Base-by-base conservation (phyloP, 371 early-diverging fungal species). In the Zychaea mexicana region DNA sequence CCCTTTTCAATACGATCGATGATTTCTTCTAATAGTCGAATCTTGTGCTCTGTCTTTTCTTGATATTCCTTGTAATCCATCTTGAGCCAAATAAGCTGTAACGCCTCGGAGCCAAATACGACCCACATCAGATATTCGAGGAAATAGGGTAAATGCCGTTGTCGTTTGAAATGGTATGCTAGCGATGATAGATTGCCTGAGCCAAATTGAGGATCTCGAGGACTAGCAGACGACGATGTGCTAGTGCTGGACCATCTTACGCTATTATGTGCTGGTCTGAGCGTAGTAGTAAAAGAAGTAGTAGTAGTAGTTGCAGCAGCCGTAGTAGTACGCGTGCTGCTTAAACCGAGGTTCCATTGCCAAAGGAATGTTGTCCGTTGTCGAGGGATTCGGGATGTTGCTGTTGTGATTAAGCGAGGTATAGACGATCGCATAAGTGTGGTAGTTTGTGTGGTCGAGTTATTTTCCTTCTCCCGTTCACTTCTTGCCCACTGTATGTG, bases 111-210 rank as follows among this genome's bases (percentile, higher is more conserved):
- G 1, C 84, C 84, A 65, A 82, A 77, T 5, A 77, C 68, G 4
- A 73, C 76, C 84, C 84, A 84, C 74, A 82, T 71, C 22, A 82
- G 62, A 56, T 84, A 84, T 42, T 79, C 78, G 22, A 76, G 42
- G 39, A 82, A 74, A 49, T 79, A 82, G 2, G 79, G 75, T 57
- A 76, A 59, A 65, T 83, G 80, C 9, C 64, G 59, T 49, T 79
- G 83, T 60, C 66, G 61, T 61, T 78, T 79, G 47, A 82, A 82
- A 57, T 81, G 79, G 52, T 71, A 68, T 2, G 38, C 59, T 26
- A 58, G n/a, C 19, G 59, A 58, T 9, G 26, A 24, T 19, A 58
- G n/a, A 26, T 58, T 58, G 15, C 59, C 59, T 6, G 12, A 28
- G 3, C 45, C 39, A 2, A 19, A 27, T 17, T 24, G 38, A 26